A percentile compares a stretch with the other conserved stretches of the same genome.
Evolutionary conservation across 306 rosid species (phyloP).

Genomic region (Luffa aegyptiaca): DNA sequence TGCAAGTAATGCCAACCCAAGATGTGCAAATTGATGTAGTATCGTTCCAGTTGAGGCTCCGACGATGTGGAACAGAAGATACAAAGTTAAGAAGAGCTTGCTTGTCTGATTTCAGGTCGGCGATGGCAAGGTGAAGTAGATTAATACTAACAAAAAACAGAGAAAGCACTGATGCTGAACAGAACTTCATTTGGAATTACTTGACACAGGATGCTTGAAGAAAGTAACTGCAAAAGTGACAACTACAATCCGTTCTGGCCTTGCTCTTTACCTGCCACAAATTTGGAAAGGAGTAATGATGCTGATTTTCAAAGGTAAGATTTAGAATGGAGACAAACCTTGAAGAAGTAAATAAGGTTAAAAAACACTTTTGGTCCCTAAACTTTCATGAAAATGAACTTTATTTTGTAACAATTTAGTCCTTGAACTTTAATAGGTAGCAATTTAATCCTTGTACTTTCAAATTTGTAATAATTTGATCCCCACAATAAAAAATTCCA

Average conservation of each 20-base stretch:
- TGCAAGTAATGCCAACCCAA: constrained; percentile 64
- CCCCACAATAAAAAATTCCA: too few relatives aligned
- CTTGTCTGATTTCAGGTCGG: constrained; percentile 60
- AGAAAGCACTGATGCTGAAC: constrained; percentile 22
- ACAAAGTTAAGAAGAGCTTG: constrained; percentile 67
- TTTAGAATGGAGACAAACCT: neutral
- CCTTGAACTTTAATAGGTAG: too few relatives aligned
- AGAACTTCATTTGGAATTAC: constrained; percentile 45
- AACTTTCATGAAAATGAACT: too few relatives aligned
- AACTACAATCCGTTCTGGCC: constrained; percentile 17
- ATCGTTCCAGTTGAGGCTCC: constrained; percentile 45
- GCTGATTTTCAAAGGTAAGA: neutral
- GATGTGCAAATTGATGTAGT: constrained; percentile 40
- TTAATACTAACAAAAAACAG: constrained; percentile 27
- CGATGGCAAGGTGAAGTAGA: constrained; percentile 38
- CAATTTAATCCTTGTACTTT: too few relatives aligned
- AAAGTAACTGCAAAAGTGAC: constrained; percentile 16
- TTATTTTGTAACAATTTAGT: too few relatives aligned
- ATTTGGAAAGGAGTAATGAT: neutral
- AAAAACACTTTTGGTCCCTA: too few relatives aligned
- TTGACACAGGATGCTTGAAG: constrained; percentile 15
- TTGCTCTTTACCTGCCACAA: constrained; percentile 34
- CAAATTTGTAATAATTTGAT: too few relatives aligned
- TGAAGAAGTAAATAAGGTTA: neutral
- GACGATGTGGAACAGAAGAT: constrained; percentile 53